A percentile compares a stretch with the other conserved stretches of the same genome.
Conservation (phyloP, 768 basidiomycete species). For the Daedalea quercina region DNA sequence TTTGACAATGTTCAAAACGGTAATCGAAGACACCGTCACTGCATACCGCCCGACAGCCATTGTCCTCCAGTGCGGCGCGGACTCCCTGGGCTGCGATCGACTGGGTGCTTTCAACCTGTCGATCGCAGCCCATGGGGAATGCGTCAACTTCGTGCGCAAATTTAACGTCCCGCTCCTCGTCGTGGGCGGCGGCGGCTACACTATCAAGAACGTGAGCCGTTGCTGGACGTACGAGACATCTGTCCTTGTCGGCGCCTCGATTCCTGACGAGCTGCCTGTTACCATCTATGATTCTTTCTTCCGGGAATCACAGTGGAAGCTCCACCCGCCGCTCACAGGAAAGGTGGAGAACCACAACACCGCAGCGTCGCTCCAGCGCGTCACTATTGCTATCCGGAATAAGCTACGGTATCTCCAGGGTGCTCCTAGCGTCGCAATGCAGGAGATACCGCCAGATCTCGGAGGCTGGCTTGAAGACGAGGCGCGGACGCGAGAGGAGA, state of each 20-base stretch:
- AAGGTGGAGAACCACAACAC: slow-evolving; percentile 94
- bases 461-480: slow-evolving; percentile 72
- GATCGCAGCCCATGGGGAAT: slow-evolving; percentile 96
- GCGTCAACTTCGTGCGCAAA: slow-evolving; percentile 92
- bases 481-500: slow-evolving; percentile 59
- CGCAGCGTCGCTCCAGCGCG: slow-evolving; percentile 73
- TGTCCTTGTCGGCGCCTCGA: slow-evolving; percentile 74
- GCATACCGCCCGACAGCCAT: slow-evolving; percentile 86
- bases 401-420: slow-evolving; percentile 90
- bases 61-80: slow-evolving; percentile 95
- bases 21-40: slow-evolving; percentile 90
- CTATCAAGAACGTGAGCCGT: slow-evolving; percentile 93
- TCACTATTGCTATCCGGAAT: slow-evolving; percentile 78
- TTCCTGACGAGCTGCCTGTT: slow-evolving; percentile 82
- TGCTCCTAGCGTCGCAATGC: slow-evolving; percentile 95
- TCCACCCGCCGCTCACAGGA: slow-evolving; percentile 88
- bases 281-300: slow-evolving; percentile 94
- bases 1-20: slow-evolving; percentile 88
- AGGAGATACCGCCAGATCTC: slow-evolving; percentile 91
- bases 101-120: slow-evolving; percentile 96
- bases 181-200: slow-evolving; percentile 94
- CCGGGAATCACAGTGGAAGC: slow-evolving; percentile 82
- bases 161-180: slow-evolving; percentile 89
- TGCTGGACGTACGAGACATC: slow-evolving; percentile 99
- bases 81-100: slow-evolving; percentile 90